phyloP scores from a whole-genome alignment of 2,329 filamentous ascomycete genomes.

The Curvularia spicifera region DNA sequence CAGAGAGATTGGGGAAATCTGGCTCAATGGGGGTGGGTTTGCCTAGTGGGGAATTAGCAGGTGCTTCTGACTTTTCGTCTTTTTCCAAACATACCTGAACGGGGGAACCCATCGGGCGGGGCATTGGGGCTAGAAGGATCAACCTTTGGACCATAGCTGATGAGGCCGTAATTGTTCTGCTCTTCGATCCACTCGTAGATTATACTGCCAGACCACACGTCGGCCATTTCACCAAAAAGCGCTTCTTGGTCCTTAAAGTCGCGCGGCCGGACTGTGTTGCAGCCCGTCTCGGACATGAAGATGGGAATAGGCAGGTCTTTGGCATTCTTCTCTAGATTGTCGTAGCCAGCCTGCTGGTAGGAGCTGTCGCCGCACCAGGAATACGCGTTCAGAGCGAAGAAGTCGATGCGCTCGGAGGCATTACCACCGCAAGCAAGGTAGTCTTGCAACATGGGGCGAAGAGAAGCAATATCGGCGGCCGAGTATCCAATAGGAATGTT shows the following conservation, averaged over 20 bases:
- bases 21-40: slow-evolving; percentile 75
- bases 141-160: slow-evolving; percentile 72
- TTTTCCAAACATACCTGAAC: slow-evolving; percentile 56
- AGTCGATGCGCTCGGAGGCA: slow-evolving; percentile 71
- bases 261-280: slow-evolving; percentile 69
- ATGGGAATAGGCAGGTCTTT: slow-evolving; percentile 70
- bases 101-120: slow-evolving; percentile 70
- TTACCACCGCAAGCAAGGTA: slow-evolving; percentile 82
- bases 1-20: slow-evolving; percentile 79
- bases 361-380: slow-evolving; percentile 60
- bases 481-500: slow-evolving; percentile 86
- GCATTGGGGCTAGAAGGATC: slow-evolving; percentile 53
- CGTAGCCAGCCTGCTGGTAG: slow-evolving; percentile 72
- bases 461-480: slow-evolving; percentile 78
- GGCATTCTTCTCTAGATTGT: slow-evolving; percentile 69
- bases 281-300: slow-evolving; percentile 80
- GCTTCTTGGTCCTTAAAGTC: slow-evolving; percentile 75
- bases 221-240: slow-evolving; percentile 79
- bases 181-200: slow-evolving; percentile 93
- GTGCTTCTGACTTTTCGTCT: neutral
- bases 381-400: slow-evolving; percentile 86
- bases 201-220: slow-evolving; percentile 76
- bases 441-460: slow-evolving; percentile 69
- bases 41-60: slow-evolving; percentile 41
- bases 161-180: slow-evolving; percentile 79